Percentiles rank a stretch among this genome's conserved stretches.
phyloP scores from a whole-genome alignment of 352 stramenopile species.

The Stramenopiles sp. region DNA sequence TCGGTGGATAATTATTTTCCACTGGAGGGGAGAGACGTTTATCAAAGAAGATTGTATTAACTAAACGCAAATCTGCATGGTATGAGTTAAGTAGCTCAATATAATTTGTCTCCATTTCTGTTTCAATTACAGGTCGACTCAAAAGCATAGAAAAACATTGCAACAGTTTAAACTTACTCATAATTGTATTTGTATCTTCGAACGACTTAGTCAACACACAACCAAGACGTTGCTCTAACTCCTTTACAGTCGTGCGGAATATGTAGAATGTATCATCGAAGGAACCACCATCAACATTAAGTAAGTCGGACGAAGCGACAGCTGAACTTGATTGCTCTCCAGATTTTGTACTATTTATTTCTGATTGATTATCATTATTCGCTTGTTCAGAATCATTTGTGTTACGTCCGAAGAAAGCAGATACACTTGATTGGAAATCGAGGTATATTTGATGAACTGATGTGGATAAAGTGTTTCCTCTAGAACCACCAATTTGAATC shows the following conservation, averaged over 20 bases:
- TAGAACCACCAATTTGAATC: conserved; percentile 41
- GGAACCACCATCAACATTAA: conserved; percentile 74
- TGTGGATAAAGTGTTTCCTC: conserved; percentile 49
- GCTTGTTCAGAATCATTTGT: too few species aligned
- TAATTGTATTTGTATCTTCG: conserved; percentile 82
- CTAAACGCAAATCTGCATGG: conserved; percentile 66
- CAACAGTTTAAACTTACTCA: conserved; percentile 81
- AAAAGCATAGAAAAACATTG: conserved; percentile 76
- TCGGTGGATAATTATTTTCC: conserved; percentile 66
- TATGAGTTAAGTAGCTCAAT: conserved; percentile 76
- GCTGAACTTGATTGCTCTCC: too few species aligned
- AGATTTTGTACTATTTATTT: too few species aligned
- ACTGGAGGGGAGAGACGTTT: conserved; percentile 57
- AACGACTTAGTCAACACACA: conserved; percentile 76
- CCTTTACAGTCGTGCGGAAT: conserved; percentile 83
- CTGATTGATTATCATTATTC: too few species aligned
- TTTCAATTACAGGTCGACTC: conserved; percentile 69
- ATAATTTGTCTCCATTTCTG: conserved; percentile 87
- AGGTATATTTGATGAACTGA: conserved; percentile 68
- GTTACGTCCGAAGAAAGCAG: too few species aligned
- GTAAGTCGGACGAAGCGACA: conserved; percentile 76
- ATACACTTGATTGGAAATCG: conserved; percentile 66
- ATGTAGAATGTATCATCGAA: conserved; percentile 92
- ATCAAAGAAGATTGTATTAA: conserved; percentile 78
- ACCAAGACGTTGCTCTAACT: conserved; percentile 76